Evolutionary conservation across 495 filamentous ascomycete species (phyloP), one percentile per base, ranked within the genome.

Genomic region (Pseudotulostoma volvatum): DNA sequence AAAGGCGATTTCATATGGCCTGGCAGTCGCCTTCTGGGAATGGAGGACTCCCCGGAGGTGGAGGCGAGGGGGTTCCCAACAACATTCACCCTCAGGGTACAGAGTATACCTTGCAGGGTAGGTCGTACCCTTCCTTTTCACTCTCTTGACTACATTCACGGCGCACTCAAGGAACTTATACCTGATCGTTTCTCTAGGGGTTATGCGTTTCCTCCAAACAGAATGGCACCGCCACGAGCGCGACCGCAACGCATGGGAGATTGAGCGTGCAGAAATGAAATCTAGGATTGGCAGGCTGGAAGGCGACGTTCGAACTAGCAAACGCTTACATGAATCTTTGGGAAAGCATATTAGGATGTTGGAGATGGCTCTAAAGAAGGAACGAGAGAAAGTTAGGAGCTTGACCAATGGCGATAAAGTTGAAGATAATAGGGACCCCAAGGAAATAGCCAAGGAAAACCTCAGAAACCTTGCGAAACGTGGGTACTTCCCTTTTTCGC

Each of bases 221-320:
- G 90, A 99, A 73, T 96, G 90, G 90, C 92, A 99, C 58, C 78
- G 84, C 45, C 88, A 96, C 52, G 90, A 99, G 57, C 82, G 90
- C 61, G 92, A 94, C 50, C 79, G 92, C 49, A 99, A 99, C 58
- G 80, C 84, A 15, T 99, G 90, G 90, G 90, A 96, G 52, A 97
- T 97, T 54, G 90, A 97, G 61, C 77, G 84, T 52, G 90, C 92
- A 43, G 90, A 96, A 66, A 97, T 97, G 90, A 96, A 94, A 61
- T 85, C 82, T 44, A 77, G 88, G 55, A 95, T 97, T 60, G 90
- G 87, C n/a, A 77, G 80, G 51, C 68, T 95, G 44, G 90, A 97
- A 54, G 90, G 90, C 39, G 84, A 92, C 37, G 70, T 79, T 15
- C 69, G 87, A 35, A 83, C 83, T 36, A 76, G 79, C 35, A 92